Conservation (phyloP, 2,329 filamentous ascomycete genomes). For the Drechslerella coelobrocha region DNA sequence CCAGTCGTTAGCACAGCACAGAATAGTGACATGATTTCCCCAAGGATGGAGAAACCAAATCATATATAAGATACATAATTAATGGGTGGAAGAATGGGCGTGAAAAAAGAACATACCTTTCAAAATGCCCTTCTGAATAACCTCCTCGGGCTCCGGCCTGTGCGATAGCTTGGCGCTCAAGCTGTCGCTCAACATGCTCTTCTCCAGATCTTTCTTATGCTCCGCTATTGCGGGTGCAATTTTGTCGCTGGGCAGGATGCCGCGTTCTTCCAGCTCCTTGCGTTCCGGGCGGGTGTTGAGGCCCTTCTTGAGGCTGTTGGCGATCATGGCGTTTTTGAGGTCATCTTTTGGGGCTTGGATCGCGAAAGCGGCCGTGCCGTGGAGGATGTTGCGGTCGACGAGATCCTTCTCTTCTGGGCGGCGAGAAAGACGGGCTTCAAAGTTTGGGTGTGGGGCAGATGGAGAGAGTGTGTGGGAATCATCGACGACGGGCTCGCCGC, state of each 20-base stretch:
- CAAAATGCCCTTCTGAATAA: slow-evolving; percentile 55
- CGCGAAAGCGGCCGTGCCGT: slow-evolving; percentile 7
- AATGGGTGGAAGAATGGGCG: not conserved
- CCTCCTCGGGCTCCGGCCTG: slow-evolving; percentile 52
- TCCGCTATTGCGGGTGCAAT: slow-evolving; percentile 52
- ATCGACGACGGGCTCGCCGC: slow-evolving; percentile 21
- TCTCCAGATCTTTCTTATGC: slow-evolving; percentile 54
- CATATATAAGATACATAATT: not conserved
- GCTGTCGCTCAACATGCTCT: slow-evolving; percentile 53
- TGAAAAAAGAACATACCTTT: slow-evolving; percentile 36
- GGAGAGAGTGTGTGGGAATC: slow-evolving; percentile 31
- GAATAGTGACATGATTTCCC: too few species aligned
- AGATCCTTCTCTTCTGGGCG: slow-evolving; percentile 42
- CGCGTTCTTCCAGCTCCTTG: slow-evolving; percentile 54
- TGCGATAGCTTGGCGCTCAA: slow-evolving; percentile 54
- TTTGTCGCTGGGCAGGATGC: slow-evolving; percentile 53
- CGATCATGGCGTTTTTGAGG: slow-evolving; percentile 53
- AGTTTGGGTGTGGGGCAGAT: slow-evolving; percentile 12
- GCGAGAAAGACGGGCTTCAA: slow-evolving; percentile 42
- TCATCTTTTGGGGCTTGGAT: slow-evolving; percentile 44
- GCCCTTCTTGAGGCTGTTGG: slow-evolving; percentile 53
- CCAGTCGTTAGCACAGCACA: not conserved
- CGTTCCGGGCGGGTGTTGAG: slow-evolving; percentile 53
- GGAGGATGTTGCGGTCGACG: slow-evolving; percentile 48
- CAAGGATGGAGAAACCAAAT: slow-evolving; percentile 2